A percentile compares a stretch with the other conserved stretches of the same genome.
Conservation (phyloP, 768 basidiomycete genomes). For the Rhodotorula kratochvilovae region DNA sequence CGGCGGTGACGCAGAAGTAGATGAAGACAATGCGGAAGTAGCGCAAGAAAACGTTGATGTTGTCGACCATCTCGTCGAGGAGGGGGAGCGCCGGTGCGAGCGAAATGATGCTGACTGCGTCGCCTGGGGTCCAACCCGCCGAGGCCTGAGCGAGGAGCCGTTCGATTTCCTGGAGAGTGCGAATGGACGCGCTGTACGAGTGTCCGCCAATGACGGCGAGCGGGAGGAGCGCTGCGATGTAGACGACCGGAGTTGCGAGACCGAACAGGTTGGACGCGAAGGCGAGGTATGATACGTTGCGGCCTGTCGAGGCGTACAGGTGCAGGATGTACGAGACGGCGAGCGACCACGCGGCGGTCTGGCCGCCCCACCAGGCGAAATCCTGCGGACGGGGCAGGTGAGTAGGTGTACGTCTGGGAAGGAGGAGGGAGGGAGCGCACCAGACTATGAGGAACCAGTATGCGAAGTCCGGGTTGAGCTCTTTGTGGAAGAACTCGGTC, state of each 20-base stretch:
- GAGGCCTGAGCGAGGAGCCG: neutral
- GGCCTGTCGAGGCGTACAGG: neutral
- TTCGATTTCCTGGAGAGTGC: neutral
- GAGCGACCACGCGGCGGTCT: conserved; percentile 12
- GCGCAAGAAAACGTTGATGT: neutral
- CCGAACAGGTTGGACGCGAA: neutral
- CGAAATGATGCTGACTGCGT: neutral
- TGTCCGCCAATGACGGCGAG: conserved; percentile 13
- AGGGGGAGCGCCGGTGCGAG: conserved; percentile 9
- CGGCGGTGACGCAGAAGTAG: conserved; percentile 7
- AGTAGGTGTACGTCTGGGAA: too few species aligned
- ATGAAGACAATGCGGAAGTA: conserved; percentile 9
- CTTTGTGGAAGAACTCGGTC: neutral
- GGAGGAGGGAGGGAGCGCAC: neutral
- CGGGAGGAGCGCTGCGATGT: conserved; percentile 6
- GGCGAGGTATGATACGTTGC: neutral
- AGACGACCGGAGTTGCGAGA: neutral
- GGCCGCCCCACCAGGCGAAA: conserved; percentile 9
- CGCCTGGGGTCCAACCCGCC: neutral
- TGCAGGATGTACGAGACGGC: conserved; percentile 9
- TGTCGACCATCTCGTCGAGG: neutral
- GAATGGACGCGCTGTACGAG: neutral
- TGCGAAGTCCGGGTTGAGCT: neutral
- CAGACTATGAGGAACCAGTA: conserved; percentile 7
- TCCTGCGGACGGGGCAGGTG: neutral